Base-by-base conservation (phyloP, 306 rosid species). In the Glycine tomentella region DNA sequence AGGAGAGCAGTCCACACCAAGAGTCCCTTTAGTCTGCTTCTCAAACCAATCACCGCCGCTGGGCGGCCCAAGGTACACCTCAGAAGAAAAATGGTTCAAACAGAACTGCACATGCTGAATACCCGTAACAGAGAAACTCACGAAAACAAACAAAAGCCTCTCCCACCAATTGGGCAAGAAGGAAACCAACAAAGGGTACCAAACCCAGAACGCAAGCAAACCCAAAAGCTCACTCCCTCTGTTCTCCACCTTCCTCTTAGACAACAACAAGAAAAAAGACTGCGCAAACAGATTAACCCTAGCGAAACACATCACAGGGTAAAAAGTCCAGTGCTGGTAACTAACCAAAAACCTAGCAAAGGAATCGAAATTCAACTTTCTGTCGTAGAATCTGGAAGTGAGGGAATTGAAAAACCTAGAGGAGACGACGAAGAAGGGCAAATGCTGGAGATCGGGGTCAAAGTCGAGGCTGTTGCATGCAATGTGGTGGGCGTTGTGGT, bases 101-200 rank as follows among this genome's bases (percentile, higher is more conserved):
- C 87, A 82, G 86, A 92, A 92, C 44, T 92, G 97, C n/a, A 92
- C 84, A 75, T 92, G 97, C 46, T 91, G 97, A 46, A 91, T 84
- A 4, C 90, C 92, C 0, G 95, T 87, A 2, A 92, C 92, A 7
- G 85, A 9, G 16, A 90, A 90, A 49, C 95, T 88, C 3, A 80
- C 65, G 9, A 89, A 0, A 14, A 92, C 93, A 74, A 92, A 92
- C 90, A 90, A 10, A 7, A 84, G 55, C 51, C 90, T 85, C 50
- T 89, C 95, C 56, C 87, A 34, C 87, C 90, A 88, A 67, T 72
- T 89, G 36, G 95, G 95, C 10, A 92, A 80, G 59, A 33, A 84
- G 0, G 95, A 89, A 83, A 92, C 86, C 52, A 92, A 75, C 4
- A 90, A 31, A 69, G 97, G 93, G 76, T 77, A 92, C 97, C 97